Percentiles rank a stretch among this genome's conserved stretches.
phyloP scores from a whole-genome alignment of 1,284 basidiomycete genomes.

The Moniliella sp. region DNA sequence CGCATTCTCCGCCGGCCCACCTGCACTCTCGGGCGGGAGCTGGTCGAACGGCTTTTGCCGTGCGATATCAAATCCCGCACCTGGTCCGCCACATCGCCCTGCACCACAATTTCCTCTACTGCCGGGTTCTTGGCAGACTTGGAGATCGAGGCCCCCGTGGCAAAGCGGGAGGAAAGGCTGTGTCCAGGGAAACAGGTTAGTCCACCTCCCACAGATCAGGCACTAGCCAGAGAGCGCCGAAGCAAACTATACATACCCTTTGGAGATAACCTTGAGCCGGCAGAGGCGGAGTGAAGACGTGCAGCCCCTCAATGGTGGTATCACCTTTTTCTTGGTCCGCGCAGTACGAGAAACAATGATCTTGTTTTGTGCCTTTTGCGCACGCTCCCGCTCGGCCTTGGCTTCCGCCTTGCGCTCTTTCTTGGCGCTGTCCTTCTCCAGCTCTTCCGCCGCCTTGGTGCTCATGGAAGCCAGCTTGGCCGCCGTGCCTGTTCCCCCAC shows the following conservation, averaged over 20 bases:
- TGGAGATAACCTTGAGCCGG: constrained; percentile 29
- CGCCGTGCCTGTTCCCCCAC: constrained; percentile 23
- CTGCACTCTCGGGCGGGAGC: constrained; percentile 18
- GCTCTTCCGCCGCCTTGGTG: constrained; percentile 27
- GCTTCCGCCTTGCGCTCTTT: constrained; percentile 30
- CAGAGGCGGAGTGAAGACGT: constrained; percentile 26
- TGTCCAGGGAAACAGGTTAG: not conserved
- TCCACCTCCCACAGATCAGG: too few species aligned
- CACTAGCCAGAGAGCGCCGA: too few species aligned
- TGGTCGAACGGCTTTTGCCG: constrained; percentile 25
- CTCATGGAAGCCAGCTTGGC: constrained; percentile 20
- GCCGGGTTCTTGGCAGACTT: constrained; percentile 24
- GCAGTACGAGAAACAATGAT: constrained; percentile 24
- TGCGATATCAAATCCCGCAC: constrained; percentile 14
- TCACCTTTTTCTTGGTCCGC: constrained; percentile 30
- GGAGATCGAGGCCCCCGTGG: constrained; percentile 29
- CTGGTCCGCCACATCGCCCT: constrained; percentile 31
- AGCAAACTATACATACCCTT: constrained; percentile 15
- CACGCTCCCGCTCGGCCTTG: constrained; percentile 23
- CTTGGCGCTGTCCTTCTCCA: constrained; percentile 25
- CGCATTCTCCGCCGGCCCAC: constrained; percentile 17
- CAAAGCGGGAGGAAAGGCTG: constrained; percentile 23
- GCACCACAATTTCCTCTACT: constrained; percentile 30
- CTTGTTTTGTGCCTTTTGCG: constrained; percentile 15
- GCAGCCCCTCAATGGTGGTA: constrained; percentile 22